Base-by-base conservation (phyloP, 164 flowering plant genomes). In the Magnolia sinica region DNA sequence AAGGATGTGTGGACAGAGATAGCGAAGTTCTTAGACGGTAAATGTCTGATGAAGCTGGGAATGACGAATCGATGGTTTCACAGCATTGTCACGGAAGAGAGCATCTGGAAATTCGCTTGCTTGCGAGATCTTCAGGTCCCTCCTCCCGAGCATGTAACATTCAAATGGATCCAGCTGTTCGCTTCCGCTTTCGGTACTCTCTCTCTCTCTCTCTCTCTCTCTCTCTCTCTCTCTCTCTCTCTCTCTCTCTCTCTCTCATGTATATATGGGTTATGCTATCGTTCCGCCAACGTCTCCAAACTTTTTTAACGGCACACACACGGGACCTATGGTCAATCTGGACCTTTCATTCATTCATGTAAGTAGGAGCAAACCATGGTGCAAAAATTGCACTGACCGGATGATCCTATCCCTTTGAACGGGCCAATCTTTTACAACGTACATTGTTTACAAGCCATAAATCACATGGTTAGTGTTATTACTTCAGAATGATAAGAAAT, bases 1-100 rank as follows among this genome's bases (percentile, higher is more conserved):
- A 89, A 80, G 74, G 99, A 96, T 61, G 49, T 92, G 8, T 96
- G 99, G 99, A 91, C 87, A 7, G 97, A 91, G 86, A 90, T 96
- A 0, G 89, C 97, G 2, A 94, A 88, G 89, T 90, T 75, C 79
- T 76, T 94, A 81, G 93, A 89, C 61, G 98, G 94, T 20, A 89
- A 79, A 78, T 87, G 91, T 22, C 79, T 96, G 83, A 88, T 91
- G 83, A 94, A 79, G 96, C 90, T 96, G n/a, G 91, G 85, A 72
- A 74, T 80, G 27, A 85, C 91, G 1, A 83, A 81, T 77, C 87
- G 83, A 59, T 96, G 98, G 99, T 96, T 96, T 79, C 74, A 84
- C 76, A 79, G 77, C 31, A 50, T 87, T n/a, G 72, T 90, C 22
- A 85, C 83, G 88, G 89, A 91, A 19, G 93, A 94, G 1, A 76